Conservation (phyloP, 352 stramenopile genomes). For the Phytophthora citrophthora region DNA sequence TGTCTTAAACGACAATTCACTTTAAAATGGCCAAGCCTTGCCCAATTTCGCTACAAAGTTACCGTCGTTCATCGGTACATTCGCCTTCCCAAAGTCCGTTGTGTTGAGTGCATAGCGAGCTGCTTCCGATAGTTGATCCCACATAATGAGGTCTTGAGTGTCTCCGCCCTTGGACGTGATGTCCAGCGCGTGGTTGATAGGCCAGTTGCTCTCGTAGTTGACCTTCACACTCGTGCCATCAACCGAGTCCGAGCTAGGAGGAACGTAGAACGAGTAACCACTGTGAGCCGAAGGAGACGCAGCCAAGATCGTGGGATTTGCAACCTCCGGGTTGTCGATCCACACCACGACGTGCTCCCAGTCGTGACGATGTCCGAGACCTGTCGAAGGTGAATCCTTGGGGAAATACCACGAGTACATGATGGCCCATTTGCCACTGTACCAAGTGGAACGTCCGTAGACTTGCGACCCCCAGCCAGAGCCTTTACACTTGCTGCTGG, state of each 20-base stretch:
- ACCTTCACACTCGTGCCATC: slow-evolving; percentile 15
- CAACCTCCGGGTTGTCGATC: slow-evolving; percentile 33
- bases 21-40: slow-evolving; percentile 3
- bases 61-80: slow-evolving; percentile 36
- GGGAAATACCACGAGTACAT: slow-evolving; percentile 52
- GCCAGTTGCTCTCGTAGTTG: slow-evolving; percentile 20
- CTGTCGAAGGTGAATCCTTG: slow-evolving; percentile 39
- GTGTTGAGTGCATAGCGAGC: slow-evolving; percentile 21
- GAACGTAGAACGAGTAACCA: slow-evolving; percentile 10
- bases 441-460: slow-evolving; percentile 28
- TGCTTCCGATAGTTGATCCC: slow-evolving; percentile 23
- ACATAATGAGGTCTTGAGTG: slow-evolving; percentile 31
- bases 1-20: no score
- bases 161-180: slow-evolving; percentile 19
- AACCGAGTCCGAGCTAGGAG: slow-evolving; percentile 6
- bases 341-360: slow-evolving; percentile 53
- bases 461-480: slow-evolving; percentile 33
- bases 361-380: slow-evolving; percentile 43
- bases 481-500: slow-evolving; percentile 33
- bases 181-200: slow-evolving; percentile 8
- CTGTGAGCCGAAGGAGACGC: slow-evolving; percentile 18
- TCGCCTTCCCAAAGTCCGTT: slow-evolving; percentile 34
- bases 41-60: slow-evolving; percentile 33
- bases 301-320: slow-evolving; percentile 28
- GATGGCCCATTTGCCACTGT: slow-evolving; percentile 33